Evolutionary conservation across 805 yeast genomes (phyloP).

Genomic region (Candida morakotiae): DNA sequence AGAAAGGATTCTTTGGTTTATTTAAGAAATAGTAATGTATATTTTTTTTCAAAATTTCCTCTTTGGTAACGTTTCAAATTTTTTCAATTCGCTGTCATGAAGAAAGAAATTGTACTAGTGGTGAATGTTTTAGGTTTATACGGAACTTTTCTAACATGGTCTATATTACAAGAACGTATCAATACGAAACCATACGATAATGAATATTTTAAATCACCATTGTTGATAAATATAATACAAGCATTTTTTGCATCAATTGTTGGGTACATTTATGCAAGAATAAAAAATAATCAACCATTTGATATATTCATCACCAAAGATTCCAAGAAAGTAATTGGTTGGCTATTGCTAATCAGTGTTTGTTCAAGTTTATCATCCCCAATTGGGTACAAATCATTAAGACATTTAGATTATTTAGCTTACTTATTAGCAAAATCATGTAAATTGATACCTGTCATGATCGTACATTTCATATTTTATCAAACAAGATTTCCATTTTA

Average conservation of each 20-base stretch:
- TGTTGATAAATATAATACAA: slow-evolving; percentile 73
- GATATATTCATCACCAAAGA: slow-evolving; percentile 22
- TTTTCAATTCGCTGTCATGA: too few relatives aligned
- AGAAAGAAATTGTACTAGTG: slow-evolving; percentile 20
- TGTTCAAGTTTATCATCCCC: slow-evolving; percentile 84
- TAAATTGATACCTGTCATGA: slow-evolving; percentile 90
- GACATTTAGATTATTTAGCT: slow-evolving; percentile 82
- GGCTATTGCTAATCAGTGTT: slow-evolving; percentile 52
- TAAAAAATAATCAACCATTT: slow-evolving; percentile 23
- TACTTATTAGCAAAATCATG: slow-evolving; percentile 88
- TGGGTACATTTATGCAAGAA: slow-evolving; percentile 56
- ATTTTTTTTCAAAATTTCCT: not conserved
- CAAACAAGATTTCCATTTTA: slow-evolving; percentile 65
- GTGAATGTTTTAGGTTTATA: slow-evolving; percentile 64
- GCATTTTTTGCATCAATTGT: slow-evolving; percentile 66
- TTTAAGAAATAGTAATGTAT: slow-evolving; percentile 47
- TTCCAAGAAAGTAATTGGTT: slow-evolving; percentile 19
- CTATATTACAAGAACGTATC: slow-evolving; percentile 84
- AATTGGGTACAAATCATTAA: slow-evolving; percentile 70
- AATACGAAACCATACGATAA: slow-evolving; percentile 62
- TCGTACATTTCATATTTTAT: slow-evolving; percentile 71
- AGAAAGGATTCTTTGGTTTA: slow-evolving; percentile 68
- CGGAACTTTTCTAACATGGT: slow-evolving; percentile 86
- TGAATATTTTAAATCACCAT: slow-evolving; percentile 66
- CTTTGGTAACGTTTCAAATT: not conserved